Conservation (phyloP, 2,329 filamentous ascomycete species). For the Graphilbum ipis-grandicollis region DNA sequence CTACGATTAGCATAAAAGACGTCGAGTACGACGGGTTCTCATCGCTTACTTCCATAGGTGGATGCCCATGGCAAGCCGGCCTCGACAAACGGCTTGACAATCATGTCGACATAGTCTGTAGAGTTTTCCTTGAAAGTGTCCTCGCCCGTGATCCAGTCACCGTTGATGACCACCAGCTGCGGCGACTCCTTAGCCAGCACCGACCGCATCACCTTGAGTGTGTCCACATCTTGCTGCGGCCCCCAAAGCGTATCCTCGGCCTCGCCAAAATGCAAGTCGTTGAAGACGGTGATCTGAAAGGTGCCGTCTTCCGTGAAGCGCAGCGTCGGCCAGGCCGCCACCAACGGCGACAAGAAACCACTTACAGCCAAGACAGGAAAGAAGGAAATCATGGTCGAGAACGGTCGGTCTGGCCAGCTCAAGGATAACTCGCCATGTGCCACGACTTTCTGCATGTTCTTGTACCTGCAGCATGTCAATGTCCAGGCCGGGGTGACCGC, state of each 20-base stretch:
- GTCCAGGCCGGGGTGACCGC: too few species aligned
- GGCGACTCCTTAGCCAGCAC: conserved; percentile 16
- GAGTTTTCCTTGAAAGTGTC: conserved; percentile 28
- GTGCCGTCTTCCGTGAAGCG: conserved; percentile 24
- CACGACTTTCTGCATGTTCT: too few species aligned
- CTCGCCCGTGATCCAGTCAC: conserved; percentile 46
- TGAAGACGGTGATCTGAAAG: conserved; percentile 42
- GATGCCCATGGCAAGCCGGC: conserved; percentile 33
- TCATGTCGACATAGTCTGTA: conserved; percentile 28
- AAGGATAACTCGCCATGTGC: too few species aligned
- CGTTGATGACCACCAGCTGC: conserved; percentile 41
- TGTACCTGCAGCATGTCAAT: too few species aligned
- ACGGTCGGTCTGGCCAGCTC: too few species aligned
- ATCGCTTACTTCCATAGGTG: conserved; percentile 30
- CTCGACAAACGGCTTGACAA: conserved; percentile 28
- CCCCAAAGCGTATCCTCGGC: conserved; percentile 26
- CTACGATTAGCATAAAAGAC: too few species aligned
- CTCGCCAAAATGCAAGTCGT: conserved; percentile 57
- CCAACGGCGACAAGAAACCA: too few species aligned
- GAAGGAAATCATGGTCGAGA: too few species aligned
- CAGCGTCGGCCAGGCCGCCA: conserved; percentile 10
- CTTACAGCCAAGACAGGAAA: too few species aligned
- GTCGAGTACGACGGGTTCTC: too few species aligned
- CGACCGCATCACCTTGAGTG: conserved; percentile 17
- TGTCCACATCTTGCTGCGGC: conserved; percentile 18